Conservation (phyloP, 352 stramenopile genomes). For the Pythium myriotylum region DNA sequence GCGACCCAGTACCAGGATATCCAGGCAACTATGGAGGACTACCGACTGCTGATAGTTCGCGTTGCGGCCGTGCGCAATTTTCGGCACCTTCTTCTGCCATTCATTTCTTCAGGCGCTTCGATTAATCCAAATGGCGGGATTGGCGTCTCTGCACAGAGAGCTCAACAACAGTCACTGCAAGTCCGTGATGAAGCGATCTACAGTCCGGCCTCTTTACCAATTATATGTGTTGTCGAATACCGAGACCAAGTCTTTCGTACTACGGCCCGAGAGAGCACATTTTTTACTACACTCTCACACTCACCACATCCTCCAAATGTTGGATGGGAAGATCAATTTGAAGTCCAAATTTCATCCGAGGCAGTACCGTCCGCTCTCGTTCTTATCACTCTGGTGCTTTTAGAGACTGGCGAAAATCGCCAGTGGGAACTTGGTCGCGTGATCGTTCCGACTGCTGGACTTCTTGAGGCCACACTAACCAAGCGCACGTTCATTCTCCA, state of each 20-base stretch:
- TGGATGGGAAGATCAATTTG: slow-evolving; percentile 71
- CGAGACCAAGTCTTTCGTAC: slow-evolving; percentile 44
- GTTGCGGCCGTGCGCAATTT: slow-evolving; percentile 56
- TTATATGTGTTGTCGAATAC: slow-evolving; percentile 55
- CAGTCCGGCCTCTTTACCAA: slow-evolving; percentile 29
- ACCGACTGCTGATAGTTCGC: slow-evolving; percentile 54
- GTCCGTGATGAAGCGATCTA: slow-evolving; percentile 33
- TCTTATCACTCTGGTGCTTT: slow-evolving; percentile 51
- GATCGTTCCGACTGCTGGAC: slow-evolving; percentile 33
- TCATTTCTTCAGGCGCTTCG: slow-evolving; percentile 13
- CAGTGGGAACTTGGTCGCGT: slow-evolving; percentile 48
- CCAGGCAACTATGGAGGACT: slow-evolving; percentile 38
- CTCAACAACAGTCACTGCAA: slow-evolving; percentile 26
- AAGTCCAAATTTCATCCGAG: slow-evolving; percentile 43
- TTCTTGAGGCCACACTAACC: slow-evolving; percentile 46
- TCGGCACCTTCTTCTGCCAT: slow-evolving; percentile 34
- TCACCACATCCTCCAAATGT: slow-evolving; percentile 25
- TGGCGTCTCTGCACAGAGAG: slow-evolving; percentile 10
- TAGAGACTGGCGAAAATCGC: slow-evolving; percentile 36
- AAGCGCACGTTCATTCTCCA: slow-evolving; percentile 39
- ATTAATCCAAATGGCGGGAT: background rate
- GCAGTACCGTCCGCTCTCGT: slow-evolving; percentile 30
- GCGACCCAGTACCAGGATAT: slow-evolving; percentile 44
- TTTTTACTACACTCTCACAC: slow-evolving; percentile 36
- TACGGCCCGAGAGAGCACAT: slow-evolving; percentile 46